Base-by-base conservation (phyloP, 495 filamentous ascomycete species). In the Staphylotrichum tortipilum region DNA sequence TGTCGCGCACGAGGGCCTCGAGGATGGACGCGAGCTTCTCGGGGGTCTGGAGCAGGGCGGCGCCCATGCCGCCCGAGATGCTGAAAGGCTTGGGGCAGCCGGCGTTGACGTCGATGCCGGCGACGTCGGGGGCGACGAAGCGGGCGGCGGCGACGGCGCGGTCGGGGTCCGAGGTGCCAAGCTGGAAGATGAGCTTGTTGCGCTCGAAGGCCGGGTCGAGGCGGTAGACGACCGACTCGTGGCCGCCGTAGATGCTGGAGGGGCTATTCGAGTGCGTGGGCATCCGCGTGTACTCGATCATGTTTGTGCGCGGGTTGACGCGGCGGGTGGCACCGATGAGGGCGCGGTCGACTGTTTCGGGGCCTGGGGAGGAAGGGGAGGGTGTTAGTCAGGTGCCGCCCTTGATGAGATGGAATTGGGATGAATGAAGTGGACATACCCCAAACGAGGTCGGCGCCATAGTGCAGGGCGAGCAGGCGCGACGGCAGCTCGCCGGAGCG, bases 61-160 rank as follows among this genome's bases (percentile, higher is more conserved):
- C 92, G 24, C 94, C 94, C 92, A 97, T 98, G 31, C 92, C 94
- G 30, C 88, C 85, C 49, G 73, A 75, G 10, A 89, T 94, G 54
- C 82, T 88, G 66, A 98, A 98, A 3, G 94, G 89, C 68, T 97
- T 98, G 0, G 92, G 92, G 65, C 92, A 98, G 5, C 92, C 92
- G 5, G 91, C 87, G 70, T 98, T 98, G 47, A 98, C 84, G 65
- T 97, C 92, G 50, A 98, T 96, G 33, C 94, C 92, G 0, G 82
- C 81, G 1, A 97, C 91, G 66, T 97, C 85, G 4, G 68, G 74
- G 0, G 88, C 94, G 9, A 98, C 85, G 6, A 95, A 60, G 51
- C 79, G 79, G 1, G 89, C 89, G 1, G 91, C 89, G 59, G 83
- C 72, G 0, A 97, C 89, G 5, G 94, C 92, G 17, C 79, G 74